phyloP scores from a whole-genome alignment of 2,329 filamentous ascomycete genomes.

The Aureobasidium lini region DNA sequence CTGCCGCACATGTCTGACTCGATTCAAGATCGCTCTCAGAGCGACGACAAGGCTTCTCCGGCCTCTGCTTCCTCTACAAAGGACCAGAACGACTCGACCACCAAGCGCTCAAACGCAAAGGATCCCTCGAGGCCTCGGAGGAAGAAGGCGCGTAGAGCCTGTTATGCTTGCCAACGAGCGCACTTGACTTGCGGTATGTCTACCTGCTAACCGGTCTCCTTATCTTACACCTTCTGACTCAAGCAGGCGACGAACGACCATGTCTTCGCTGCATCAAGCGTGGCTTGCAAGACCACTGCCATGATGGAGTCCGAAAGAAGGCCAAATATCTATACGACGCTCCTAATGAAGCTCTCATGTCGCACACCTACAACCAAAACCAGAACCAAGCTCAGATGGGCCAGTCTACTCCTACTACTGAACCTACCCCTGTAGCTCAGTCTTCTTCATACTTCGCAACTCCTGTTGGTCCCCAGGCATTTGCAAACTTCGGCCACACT shows the following conservation, averaged over 20 bases:
- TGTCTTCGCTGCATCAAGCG: slow-evolving; percentile 93
- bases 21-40: slow-evolving; percentile 31
- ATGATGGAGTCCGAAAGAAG: slow-evolving; percentile 96
- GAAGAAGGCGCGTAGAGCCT: slow-evolving; percentile 93
- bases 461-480: slow-evolving; percentile 8
- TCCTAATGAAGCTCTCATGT: slow-evolving; percentile 77
- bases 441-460: slow-evolving; percentile 17
- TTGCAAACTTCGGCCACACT: slow-evolving; percentile 13
- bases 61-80: slow-evolving; percentile 19
- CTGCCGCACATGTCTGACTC: slow-evolving; percentile 36
- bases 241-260: slow-evolving; percentile 75
- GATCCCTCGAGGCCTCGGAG: slow-evolving; percentile 81
- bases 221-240: background rate
- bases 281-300: slow-evolving; percentile 80
- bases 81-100: slow-evolving; percentile 26
- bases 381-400: background rate
- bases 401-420: background rate
- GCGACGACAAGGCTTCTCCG: slow-evolving; percentile 30
- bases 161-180: slow-evolving; percentile 92
- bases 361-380: slow-evolving; percentile 44
- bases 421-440: slow-evolving; percentile 17
- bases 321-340: slow-evolving; percentile 98
- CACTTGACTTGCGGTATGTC: slow-evolving; percentile 96
- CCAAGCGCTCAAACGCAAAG: slow-evolving; percentile 55
- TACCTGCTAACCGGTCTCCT: background rate